Evolutionary conservation across 345 rosid genomes (phyloP), one percentile per base, ranked within the genome.

Genomic region (Acer campestre): DNA sequence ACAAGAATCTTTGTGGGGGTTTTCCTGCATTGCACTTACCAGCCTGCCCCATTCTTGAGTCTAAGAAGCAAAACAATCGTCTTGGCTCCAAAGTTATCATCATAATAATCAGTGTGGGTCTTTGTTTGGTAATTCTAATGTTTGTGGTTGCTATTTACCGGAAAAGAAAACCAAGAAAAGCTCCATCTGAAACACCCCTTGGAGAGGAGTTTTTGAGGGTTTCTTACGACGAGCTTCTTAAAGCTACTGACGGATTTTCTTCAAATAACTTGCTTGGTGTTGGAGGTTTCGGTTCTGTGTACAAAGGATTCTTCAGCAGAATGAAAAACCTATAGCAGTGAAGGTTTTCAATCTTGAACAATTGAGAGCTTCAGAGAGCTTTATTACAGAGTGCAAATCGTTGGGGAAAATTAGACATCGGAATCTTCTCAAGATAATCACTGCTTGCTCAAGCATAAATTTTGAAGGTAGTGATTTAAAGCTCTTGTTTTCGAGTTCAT

Each of bases 1-100:
- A 86, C 16, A 17, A 1, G 17, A 69, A 81, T 12, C 82, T 85
- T 11, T 88, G 87, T 48, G 87, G 88, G 14, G 90, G 87, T 7
- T 18, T 72, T 29, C 40, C 35, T 6, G 75, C 76, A 20, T 38
- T 79, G 20, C 62, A 61, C 27, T 46, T 79, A 40, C 56, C 68
- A 4, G 46, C 55, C 6, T 84, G 87, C 23, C 40, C 56, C 20
- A 20, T 55, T 23, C 46, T 18, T 16, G 40, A 18, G 22, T n/a
- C 48, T 16, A 62, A 62, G 48, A 61, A 68, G 27, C 58, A 75
- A 27, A 67, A 51, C 61, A 13, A 55, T 31, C 55, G 12, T 46
- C 49, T 10, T 10, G 49, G 13, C 49, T 9, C 3, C 10, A 72
- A 51, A 27, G 42, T 77, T 6, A 58, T 69, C 31, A n/a, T 68